phyloP scores from a whole-genome alignment of 176 grass and related monocot species.

The Triticum turgidum region DNA sequence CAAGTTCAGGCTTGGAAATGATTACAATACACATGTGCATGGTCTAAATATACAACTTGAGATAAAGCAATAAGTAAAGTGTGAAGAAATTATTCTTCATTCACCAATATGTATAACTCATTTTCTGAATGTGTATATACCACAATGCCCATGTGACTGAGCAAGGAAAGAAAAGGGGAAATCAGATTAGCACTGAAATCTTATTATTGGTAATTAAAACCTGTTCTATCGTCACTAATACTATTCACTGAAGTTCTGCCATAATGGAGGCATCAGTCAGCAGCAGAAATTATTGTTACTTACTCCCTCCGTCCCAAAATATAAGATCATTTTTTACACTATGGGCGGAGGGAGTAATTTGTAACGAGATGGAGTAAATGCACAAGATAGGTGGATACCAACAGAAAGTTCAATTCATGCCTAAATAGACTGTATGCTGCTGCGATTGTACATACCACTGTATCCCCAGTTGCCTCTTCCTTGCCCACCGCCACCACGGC shows the following conservation, averaged over 20 bases:
- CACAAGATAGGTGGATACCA: neutral
- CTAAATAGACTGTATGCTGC: neutral
- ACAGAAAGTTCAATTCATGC: neutral
- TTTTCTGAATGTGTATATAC: neutral
- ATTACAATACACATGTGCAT: conserved; percentile 2
- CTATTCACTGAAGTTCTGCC: neutral
- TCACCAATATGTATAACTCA: neutral
- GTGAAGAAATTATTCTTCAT: neutral
- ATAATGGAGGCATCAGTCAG: neutral
- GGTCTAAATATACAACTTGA: neutral
- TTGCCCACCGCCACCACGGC: conserved; percentile 44
- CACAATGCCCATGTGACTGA: neutral
- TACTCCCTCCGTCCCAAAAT: too few species aligned
- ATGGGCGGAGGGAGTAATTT: neutral
- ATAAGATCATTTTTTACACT: too few species aligned
- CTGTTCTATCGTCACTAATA: neutral
- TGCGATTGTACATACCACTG: conserved; percentile 58
- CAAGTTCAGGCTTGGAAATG: neutral
- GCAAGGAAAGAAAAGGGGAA: neutral
- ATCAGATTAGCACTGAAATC: neutral
- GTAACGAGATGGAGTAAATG: neutral
- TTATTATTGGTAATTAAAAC: neutral
- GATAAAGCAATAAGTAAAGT: neutral
- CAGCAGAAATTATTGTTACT: neutral
- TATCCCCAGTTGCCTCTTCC: conserved; percentile 80